Base-by-base conservation (phyloP, 345 rosid genomes). In the Populus nigra region DNA sequence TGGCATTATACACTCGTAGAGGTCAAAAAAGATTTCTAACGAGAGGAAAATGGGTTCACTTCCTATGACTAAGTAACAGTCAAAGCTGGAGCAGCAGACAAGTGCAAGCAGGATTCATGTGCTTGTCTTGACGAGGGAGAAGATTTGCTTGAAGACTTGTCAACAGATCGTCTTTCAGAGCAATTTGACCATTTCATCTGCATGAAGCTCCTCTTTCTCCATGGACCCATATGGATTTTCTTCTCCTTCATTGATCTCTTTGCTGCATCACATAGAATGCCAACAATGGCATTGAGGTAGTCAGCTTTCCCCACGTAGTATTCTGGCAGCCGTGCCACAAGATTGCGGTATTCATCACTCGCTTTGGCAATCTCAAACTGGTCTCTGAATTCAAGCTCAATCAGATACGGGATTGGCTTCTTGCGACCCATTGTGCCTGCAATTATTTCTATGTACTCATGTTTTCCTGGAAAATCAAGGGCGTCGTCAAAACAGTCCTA, bases 121-220 rank as follows among this genome's bases (percentile, higher is more conserved):
- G 41, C 23, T 43, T 81, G 76, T 59, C 41, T 71, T 2, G 73
- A 43, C 1, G 81, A 71, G 36, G 67, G 71, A 16, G 9, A 8
- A 10, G 61, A 29, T 36, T 76, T 29, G 50, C 29, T 18, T 7
- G 70, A 39, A 10, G 73, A 33, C 8, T 71, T 68, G 22, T 73
- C 72, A 20, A 29, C 16, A 4, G 77, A 49, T 2, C 47, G n/a
- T 29, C 43, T 71, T 8, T 57, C 69, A 2, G 72, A 65, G 31
- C 81, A 62, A 62, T 23, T 57, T 0, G 90, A 86, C 89, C 90
- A 88, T 84, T 88, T 86, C 90, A 86, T 88, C 70, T 88, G 86
- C 86, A 86, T 84, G 84, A 87, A 85, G 73, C 88, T 77, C 50
- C 79, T 78, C 81, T 82, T 87, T 39, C 90, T 72, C 90, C 90